Evolutionary conservation across 805 yeast genomes (phyloP).

Genomic region (Starmerella khaoyaiensis): DNA sequence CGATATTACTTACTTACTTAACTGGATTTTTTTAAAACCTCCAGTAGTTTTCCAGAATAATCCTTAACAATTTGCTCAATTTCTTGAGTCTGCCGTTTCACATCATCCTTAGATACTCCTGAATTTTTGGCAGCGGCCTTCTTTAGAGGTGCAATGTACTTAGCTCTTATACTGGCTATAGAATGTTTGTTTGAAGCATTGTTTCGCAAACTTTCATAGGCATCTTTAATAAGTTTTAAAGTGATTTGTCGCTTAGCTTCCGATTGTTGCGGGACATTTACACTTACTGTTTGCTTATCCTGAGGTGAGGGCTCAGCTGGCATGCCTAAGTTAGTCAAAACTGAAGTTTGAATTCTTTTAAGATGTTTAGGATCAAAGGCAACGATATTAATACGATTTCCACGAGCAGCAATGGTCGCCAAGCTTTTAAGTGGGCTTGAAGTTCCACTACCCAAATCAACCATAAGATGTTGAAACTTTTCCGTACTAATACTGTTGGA

Average conservation of each 20-base stretch:
- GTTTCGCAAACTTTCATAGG: constrained; percentile 49
- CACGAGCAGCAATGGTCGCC: constrained; percentile 28
- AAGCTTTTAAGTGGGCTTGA: constrained; percentile 35
- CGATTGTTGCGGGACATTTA: constrained; percentile 63
- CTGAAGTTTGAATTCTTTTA: constrained; percentile 55
- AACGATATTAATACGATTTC: constrained; percentile 40
- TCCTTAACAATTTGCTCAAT: constrained; percentile 60
- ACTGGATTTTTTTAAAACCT: constrained; percentile 36
- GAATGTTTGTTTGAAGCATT: constrained; percentile 35
- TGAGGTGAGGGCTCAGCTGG: constrained; percentile 67
- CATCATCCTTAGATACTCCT: constrained; percentile 33
- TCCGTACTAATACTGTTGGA: constrained; percentile 58
- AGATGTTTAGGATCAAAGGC: constrained; percentile 74
- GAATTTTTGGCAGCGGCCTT: constrained; percentile 30
- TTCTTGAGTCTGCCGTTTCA: constrained; percentile 39
- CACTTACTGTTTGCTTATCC: constrained; percentile 59
- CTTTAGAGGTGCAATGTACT: constrained; percentile 44
- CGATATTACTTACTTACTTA: neutral
- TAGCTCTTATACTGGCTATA: constrained; percentile 44
- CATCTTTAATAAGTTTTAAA: constrained; percentile 50
- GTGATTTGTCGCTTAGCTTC: constrained; percentile 46
- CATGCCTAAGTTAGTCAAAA: constrained; percentile 55
- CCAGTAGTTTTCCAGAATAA: constrained; percentile 45
- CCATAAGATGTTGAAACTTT: constrained; percentile 47
- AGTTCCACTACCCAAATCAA: constrained; percentile 38